phyloP scores from a whole-genome alignment of 345 rosid species.

The Physaria fendleri region DNA sequence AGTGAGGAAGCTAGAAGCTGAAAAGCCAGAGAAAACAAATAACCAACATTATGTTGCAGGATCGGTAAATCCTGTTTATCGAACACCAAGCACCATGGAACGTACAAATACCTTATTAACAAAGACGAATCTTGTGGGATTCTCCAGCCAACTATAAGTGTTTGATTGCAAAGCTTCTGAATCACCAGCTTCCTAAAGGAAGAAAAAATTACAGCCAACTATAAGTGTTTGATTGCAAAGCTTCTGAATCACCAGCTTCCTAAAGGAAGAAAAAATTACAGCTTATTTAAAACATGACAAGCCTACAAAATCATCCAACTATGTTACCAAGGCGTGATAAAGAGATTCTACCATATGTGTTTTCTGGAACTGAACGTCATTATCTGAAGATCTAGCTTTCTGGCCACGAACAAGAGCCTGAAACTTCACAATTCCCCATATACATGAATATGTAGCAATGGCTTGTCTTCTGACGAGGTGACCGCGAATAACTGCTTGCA shows the following conservation, averaged over 20 bases:
- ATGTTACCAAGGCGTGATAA: not conserved
- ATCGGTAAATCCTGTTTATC: not conserved
- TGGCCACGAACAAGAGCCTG: conserved; percentile 63
- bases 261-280: conserved; percentile 24
- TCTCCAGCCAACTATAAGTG: conserved; percentile 23
- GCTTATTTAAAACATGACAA: not conserved
- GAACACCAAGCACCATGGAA: conserved; percentile 1
- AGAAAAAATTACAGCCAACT: conserved; percentile 12
- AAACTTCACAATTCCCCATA: conserved; percentile 55
- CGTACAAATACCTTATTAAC: conserved; percentile 43
- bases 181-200: conserved; percentile 35
- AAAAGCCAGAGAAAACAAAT: conserved; percentile 20
- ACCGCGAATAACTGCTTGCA: conserved; percentile 79
- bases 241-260: conserved; percentile 31
- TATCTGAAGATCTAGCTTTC: conserved; percentile 43
- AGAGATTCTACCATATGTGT: conserved; percentile 15
- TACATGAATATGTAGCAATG: conserved; percentile 56
- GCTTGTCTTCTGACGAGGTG: conserved; percentile 88
- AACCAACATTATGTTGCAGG: not conserved
- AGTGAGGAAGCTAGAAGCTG: conserved; percentile 63
- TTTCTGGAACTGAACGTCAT: conserved; percentile 34
- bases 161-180: conserved; percentile 24
- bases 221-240: conserved; percentile 22
- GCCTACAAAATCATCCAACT: not conserved
- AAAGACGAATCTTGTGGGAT: conserved; percentile 35